These are phyloP conservation scores for Kwoniella pini DNA, from an alignment of 768 basidiomycete genomes.

Conservation along the genomic window DNA sequence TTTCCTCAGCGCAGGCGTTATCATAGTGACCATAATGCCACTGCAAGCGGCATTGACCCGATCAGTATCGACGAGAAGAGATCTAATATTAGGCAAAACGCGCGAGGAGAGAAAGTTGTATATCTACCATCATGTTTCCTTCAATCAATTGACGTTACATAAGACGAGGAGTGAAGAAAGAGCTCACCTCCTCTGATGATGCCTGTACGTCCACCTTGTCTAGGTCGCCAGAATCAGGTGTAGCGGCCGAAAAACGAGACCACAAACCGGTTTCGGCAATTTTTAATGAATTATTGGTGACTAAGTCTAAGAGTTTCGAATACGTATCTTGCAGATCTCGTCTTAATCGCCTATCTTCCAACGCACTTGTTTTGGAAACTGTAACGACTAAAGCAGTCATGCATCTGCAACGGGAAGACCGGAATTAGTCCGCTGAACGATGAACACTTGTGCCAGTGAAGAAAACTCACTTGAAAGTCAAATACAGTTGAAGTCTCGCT, in stretches of 20 bases:
- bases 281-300: conserved; percentile 63
- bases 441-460: too few species aligned
- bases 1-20: conserved; percentile 76
- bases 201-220: conserved; percentile 4
- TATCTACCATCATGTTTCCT: conserved; percentile 60
- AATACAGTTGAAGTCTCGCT: conserved; percentile 69
- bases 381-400: conserved; percentile 24
- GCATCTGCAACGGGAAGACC: background rate
- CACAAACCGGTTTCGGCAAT: conserved; percentile 28
- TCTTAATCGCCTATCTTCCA: conserved; percentile 83
- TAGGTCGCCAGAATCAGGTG: conserved; percentile 3
- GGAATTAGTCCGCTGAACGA: background rate
- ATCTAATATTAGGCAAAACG: conserved; percentile 73
- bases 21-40: conserved; percentile 80
- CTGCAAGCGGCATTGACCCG: conserved; percentile 74
- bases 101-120: conserved; percentile 68
- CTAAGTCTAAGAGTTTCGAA: conserved; percentile 78
- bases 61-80: conserved; percentile 80
- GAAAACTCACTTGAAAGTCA: conserved; percentile 69
- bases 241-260: conserved; percentile 9
- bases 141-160: too few species aligned
- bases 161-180: background rate
- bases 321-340: conserved; percentile 92
- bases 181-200: conserved; percentile 10
- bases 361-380: conserved; percentile 71